A percentile compares a stretch with the other conserved stretches of the same genome.
These are phyloP conservation scores for Vigna nakashimae DNA, from an alignment of 306 rosid genomes.

Conservation along the genomic window DNA sequence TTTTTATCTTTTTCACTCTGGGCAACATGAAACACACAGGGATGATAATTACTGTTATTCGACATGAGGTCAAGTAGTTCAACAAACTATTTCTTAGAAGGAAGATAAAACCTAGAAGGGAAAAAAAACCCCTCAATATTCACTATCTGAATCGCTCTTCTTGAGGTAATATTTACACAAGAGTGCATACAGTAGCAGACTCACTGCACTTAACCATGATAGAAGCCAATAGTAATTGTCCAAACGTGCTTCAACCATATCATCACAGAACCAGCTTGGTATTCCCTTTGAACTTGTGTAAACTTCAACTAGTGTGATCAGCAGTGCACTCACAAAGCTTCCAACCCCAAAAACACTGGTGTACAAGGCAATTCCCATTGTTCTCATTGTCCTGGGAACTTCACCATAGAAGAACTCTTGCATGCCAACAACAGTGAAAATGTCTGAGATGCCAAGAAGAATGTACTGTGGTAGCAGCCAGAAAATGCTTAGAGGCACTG, in stretches of 20 bases:
- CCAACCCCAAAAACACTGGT: constrained; percentile 96
- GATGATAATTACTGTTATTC: constrained; percentile 26
- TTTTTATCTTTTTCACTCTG: neutral
- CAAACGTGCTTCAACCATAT: constrained; percentile 79
- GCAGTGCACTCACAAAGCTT: constrained; percentile 82
- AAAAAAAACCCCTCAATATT: constrained; percentile 38
- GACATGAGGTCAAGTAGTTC: constrained; percentile 14
- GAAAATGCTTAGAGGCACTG: constrained; percentile 72
- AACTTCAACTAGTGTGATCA: constrained; percentile 70
- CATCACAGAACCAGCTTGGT: constrained; percentile 85
- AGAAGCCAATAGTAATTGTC: constrained; percentile 86
- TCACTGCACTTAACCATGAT: constrained; percentile 58
- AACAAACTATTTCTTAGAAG: constrained; percentile 29
- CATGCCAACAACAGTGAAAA: constrained; percentile 96
- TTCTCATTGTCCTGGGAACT: constrained; percentile 81
- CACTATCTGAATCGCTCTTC: constrained; percentile 52
- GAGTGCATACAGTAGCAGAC: constrained; percentile 63
- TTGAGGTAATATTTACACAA: constrained; percentile 63
- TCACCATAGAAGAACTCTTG: constrained; percentile 94
- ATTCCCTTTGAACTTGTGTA: constrained; percentile 57
- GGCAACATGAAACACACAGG: neutral
- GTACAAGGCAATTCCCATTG: constrained; percentile 80
- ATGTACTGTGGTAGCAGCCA: constrained; percentile 94
- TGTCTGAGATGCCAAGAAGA: constrained; percentile 82
- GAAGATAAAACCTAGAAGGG: neutral